These are phyloP conservation scores for Furcasterigmium sp. DNA, from an alignment of 2,329 filamentous ascomycete species.

Conservation along the genomic window DNA sequence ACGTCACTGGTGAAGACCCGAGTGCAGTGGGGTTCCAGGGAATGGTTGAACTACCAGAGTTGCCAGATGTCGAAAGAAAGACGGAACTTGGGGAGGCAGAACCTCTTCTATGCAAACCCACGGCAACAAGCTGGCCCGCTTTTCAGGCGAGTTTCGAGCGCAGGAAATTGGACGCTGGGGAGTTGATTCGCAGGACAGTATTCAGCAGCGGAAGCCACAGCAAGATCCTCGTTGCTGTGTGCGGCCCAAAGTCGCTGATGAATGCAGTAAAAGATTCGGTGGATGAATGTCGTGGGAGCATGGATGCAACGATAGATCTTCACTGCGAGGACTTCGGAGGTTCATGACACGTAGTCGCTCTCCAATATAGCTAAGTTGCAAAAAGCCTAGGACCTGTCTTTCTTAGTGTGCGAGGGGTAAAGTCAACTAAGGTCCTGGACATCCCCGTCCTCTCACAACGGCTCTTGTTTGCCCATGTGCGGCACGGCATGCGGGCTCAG, in stretches of 20 bases:
- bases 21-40: neutral
- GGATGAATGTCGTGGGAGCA: conserved; percentile 1
- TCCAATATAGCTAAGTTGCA: no score
- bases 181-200: neutral
- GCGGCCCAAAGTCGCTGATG: conserved; percentile 1
- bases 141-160: neutral
- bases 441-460: no score
- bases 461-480: no score
- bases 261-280: neutral
- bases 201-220: neutral
- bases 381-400: no score
- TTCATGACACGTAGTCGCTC: neutral
- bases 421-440: no score
- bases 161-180: neutral
- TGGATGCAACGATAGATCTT: conserved; percentile 13
- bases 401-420: no score
- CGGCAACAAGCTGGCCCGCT: neutral
- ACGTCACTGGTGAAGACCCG: neutral
- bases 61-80: neutral
- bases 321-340: conserved; percentile 1
- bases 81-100: neutral
- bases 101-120: neutral
- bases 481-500: no score
- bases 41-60: neutral
- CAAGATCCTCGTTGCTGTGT: neutral